phyloP scores from a whole-genome alignment of 1,139 yeast genomes.

The Nematodospora anomalae region DNA sequence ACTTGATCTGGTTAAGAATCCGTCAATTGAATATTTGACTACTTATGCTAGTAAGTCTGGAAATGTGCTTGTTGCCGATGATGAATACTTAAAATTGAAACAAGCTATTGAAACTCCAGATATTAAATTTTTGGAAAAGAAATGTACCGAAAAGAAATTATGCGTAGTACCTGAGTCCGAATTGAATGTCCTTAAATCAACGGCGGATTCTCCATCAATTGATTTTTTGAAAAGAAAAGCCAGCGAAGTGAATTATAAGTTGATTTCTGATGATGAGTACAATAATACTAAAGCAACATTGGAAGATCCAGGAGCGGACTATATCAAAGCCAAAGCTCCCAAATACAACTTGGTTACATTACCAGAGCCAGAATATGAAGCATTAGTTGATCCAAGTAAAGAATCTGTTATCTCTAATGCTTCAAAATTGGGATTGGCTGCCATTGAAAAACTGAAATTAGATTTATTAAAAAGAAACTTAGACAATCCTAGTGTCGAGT shows the following conservation, averaged over 20 bases:
- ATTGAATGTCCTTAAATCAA: slow-evolving; percentile 5
- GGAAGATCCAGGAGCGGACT: slow-evolving; percentile 26
- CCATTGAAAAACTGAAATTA: slow-evolving; percentile 17
- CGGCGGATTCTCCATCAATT: slow-evolving; percentile 20
- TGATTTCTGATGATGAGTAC: slow-evolving; percentile 18
- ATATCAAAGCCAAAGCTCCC: slow-evolving; percentile 20
- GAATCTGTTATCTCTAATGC: slow-evolving; percentile 18
- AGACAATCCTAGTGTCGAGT: slow-evolving; percentile 19
- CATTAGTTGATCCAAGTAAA: slow-evolving; percentile 26
- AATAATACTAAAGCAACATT: slow-evolving; percentile 20
- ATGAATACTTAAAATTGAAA: slow-evolving; percentile 20
- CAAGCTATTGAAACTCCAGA: slow-evolving; percentile 18
- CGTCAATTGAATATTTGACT: slow-evolving; percentile 24
- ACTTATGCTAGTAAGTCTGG: slow-evolving; percentile 10
- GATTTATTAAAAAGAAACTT: slow-evolving; percentile 9
- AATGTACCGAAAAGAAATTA: slow-evolving; percentile 16
- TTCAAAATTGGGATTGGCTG: slow-evolving; percentile 16
- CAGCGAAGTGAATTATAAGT: slow-evolving; percentile 6
- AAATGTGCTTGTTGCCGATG: slow-evolving; percentile 17
- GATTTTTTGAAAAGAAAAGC: slow-evolving; percentile 21
- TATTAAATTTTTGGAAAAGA: slow-evolving; percentile 21
- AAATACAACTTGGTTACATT: slow-evolving; percentile 19
- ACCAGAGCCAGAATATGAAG: slow-evolving; percentile 22
- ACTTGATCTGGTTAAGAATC: slow-evolving; percentile 19
- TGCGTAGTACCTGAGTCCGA: slow-evolving; percentile 5